Evolutionary conservation across 2,329 filamentous ascomycete genomes (phyloP), one percentile per base, ranked within the genome.

Genomic region (Neurospora sp.): DNA sequence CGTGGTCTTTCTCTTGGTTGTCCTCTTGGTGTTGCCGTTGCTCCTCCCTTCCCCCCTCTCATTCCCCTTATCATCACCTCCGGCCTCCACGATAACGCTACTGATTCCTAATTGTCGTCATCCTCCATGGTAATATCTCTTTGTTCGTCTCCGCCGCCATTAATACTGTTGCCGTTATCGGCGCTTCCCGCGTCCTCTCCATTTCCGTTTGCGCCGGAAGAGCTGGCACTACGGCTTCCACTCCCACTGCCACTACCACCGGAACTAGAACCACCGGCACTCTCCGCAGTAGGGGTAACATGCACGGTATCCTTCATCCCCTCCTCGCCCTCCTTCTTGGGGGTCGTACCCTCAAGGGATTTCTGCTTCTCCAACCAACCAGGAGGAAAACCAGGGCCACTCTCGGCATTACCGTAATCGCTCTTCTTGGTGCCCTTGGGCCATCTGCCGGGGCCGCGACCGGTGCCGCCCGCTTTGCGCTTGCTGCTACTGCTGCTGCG

Each of bases 381-480:
- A 2, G 88, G 88, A 0, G 88, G 88, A 19, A 90, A 79, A 2
- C 88, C 88, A 2, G 88, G 88, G 1, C 88, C 88, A 74, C 88
- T 90, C 40, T 87, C 86, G 0, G 88, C 88, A 72, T 90, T 90
- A 0, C 88, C 88, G 70, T 90, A 90, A 75, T 90, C 88, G 46
- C 86, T 86, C 77, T 90, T 90, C 78, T 89, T 90, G 0, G 88
- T 90, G 5, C 88, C 88, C 76, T 90, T 90, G 0, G 88, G 88
- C 87, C 87, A 90, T 58, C 88, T 83, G 0, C 88, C 88, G 1
- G 88, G 88, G 0, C 88, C 88, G 68, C 88, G 84, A 2, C 88
- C 88, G 0, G 88, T 90, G 4, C 88, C 88, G 2, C 88, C 87
- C 5, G 84, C 81, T 78, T 87, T 89, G 66, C 86, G 82, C 68